Conservation (phyloP, 192 early-diverging fungal genomes). For the Chytriomyces sp. region DNA sequence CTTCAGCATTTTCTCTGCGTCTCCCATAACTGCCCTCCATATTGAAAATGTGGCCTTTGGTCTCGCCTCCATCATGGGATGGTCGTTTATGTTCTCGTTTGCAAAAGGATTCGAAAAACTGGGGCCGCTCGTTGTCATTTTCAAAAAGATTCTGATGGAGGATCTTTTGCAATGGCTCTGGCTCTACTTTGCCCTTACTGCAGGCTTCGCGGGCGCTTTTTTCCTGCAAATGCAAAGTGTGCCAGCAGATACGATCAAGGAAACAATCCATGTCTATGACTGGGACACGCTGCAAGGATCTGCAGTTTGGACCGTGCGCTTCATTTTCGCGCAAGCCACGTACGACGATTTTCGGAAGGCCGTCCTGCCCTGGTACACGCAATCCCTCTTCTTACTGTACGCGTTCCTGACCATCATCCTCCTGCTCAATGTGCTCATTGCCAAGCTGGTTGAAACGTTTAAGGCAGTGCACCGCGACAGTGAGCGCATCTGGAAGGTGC, state of each 20-base stretch:
- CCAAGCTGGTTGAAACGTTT: conserved; percentile 17
- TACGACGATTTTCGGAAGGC: conserved; percentile 3
- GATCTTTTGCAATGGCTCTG: conserved; percentile 5
- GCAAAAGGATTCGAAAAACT: conserved; percentile 14
- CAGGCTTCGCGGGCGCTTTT: conserved; percentile 11
- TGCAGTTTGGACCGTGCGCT: conserved; percentile 16
- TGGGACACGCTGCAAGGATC: conserved; percentile 8
- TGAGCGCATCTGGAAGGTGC: conserved; percentile 16
- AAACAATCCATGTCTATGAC: background rate
- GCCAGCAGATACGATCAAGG: background rate
- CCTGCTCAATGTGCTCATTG: conserved; percentile 28
- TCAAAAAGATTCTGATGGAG: conserved; percentile 4
- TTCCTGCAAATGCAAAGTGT: conserved; percentile 25
- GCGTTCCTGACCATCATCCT: conserved; percentile 7
- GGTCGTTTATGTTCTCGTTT: conserved; percentile 6
- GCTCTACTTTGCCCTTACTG: background rate
- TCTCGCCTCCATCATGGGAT: conserved; percentile 11
- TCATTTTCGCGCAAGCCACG: conserved; percentile 7
- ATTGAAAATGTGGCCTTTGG: conserved; percentile 22
- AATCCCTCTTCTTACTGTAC: conserved; percentile 10
- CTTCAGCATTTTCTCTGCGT: background rate
- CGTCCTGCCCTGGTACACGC: background rate
- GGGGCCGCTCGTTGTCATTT: conserved; percentile 21
- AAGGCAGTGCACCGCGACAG: background rate
- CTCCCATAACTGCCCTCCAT: background rate